These are phyloP conservation scores for Acacia pycnantha DNA, from an alignment of 331 rosid species.

Conservation along the genomic window DNA sequence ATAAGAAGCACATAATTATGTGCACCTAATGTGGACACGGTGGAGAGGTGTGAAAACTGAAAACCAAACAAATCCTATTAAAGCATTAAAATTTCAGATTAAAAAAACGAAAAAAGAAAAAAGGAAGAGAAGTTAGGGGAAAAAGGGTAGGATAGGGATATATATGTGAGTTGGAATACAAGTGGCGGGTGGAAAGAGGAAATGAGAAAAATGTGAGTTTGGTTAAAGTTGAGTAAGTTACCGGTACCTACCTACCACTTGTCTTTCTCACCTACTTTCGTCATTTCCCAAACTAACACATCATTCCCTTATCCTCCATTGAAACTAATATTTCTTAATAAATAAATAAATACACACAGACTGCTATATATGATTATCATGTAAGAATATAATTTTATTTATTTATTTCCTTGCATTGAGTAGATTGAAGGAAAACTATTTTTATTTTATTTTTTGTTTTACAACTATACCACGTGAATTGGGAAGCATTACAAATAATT, in stretches of 20 bases:
- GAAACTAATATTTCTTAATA: background rate
- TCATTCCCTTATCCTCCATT: background rate
- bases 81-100: background rate
- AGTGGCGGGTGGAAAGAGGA: background rate
- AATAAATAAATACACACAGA: background rate
- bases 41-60: background rate
- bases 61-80: background rate
- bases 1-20: too few relatives aligned
- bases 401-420: background rate
- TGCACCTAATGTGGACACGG: too few relatives aligned
- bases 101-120: background rate
- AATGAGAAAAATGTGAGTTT: background rate
- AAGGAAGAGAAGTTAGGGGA: background rate
- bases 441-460: background rate
- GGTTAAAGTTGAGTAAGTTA: background rate
- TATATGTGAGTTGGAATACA: too few relatives aligned
- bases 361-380: background rate
- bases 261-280: constrained; percentile 57
- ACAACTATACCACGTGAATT: background rate
- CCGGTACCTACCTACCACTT: constrained; percentile 43
- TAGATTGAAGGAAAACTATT: background rate
- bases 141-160: background rate
- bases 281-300: constrained; percentile 37
- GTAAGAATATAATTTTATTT: background rate
- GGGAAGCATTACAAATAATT: background rate